Base-by-base conservation (phyloP, 2,329 filamentous ascomycete genomes). In the Cordyceps fumosorosea region DNA sequence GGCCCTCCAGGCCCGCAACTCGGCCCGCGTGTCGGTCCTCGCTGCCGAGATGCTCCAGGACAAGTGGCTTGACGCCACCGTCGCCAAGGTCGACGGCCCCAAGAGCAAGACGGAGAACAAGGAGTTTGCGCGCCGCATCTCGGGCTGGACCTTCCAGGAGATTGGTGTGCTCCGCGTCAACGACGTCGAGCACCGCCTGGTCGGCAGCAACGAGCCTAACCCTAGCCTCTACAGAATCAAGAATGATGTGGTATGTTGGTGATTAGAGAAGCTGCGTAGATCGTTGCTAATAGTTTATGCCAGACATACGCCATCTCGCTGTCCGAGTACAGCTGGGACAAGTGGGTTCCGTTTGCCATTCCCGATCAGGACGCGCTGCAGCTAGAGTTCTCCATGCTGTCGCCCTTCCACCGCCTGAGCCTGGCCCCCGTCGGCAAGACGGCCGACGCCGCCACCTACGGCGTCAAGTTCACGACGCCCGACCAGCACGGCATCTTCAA, bases 401-500 rank as follows among this genome's bases (percentile, higher is more conserved):
- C 93, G 1, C 93, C 95, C 62, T 98, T 97, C 85, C 89, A 97
- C 79, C 93, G 95, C 48, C 83, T 98, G 40, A 81, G 86, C 64
- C 86, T 99, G 37, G 69, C 78, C 10, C 83, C 85, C 16, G 74
- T 80, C 11, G 75, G 77, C 37, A 80, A 80, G 29, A 88, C 86
- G 1, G 75, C 81, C 60, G 87, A 90, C 69, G 86, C 87, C 66
- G 88, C 90, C 56, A 82, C 89, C 65, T 99, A 88, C 80, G 82
- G 83, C 65, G 82, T 84, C 52, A 82, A 84, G 26, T 97, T 99
- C 77, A 89, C 82, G 66, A 84, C 93, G 4, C 95, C 95, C 5
- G 95, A 99, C 74, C 95, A 99, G 77, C 95, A 99, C 79, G 95
- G 95, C 73, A 97, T 99, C 77, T 99, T 98, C 84, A 96, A 96